Evolutionary conservation across 805 yeast genomes (phyloP).

Genomic region (Saccharomyces paradoxus): DNA sequence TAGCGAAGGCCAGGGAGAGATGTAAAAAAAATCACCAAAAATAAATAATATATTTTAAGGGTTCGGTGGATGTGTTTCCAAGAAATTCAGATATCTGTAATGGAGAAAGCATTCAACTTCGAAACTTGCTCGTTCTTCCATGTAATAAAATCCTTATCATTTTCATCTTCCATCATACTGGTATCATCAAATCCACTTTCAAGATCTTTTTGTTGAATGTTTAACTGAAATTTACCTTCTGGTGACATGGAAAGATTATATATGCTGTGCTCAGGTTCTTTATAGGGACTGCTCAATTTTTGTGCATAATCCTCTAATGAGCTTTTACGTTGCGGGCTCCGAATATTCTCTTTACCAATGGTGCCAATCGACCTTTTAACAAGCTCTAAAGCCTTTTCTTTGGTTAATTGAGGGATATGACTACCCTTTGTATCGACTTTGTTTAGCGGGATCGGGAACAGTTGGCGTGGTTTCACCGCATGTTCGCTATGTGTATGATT

Average conservation of each 20-base stretch:
- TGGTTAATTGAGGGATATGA: conserved; percentile 16
- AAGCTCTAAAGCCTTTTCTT: conserved; percentile 1
- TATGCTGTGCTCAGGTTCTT: conserved; percentile 25
- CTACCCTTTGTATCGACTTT: conserved; percentile 13
- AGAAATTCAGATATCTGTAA: not conserved
- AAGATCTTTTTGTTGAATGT: conserved; percentile 14
- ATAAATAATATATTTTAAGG: not conserved
- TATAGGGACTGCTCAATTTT: conserved; percentile 21
- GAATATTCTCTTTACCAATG: not conserved
- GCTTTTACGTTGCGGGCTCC: not conserved
- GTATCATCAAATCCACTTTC: conserved; percentile 24
- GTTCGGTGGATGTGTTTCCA: not conserved
- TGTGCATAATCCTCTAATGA: not conserved
- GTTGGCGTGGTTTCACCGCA: conserved; percentile 2
- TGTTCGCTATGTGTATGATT: not conserved
- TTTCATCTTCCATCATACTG: conserved; percentile 25
- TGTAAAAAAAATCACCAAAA: not conserved
- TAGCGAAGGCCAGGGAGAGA: not conserved
- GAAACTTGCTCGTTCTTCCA: conserved; percentile 29
- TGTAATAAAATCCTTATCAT: conserved; percentile 21
- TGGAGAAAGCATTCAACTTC: conserved; percentile 15
- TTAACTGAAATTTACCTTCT: conserved; percentile 26
- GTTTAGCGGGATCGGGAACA: conserved; percentile 19
- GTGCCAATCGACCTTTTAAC: not conserved
- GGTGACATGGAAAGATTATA: conserved; percentile 27